phyloP scores from a whole-genome alignment of 2,329 filamentous ascomycete genomes.

The Fusarium nanum region DNA sequence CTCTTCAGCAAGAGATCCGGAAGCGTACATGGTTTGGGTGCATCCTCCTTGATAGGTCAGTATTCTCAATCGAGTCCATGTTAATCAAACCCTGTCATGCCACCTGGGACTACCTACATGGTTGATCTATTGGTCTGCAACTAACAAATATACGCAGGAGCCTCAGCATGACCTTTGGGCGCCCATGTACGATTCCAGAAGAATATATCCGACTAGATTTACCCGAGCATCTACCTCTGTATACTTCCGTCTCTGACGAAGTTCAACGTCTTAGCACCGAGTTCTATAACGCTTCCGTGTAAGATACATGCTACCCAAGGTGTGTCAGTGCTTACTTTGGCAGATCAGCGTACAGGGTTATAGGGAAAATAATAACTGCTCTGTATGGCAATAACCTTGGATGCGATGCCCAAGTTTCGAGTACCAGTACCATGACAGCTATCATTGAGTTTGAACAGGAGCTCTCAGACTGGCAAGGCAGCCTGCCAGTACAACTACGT shows the following conservation, averaged over 20 bases:
- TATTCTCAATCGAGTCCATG: rapidly evolving
- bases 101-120: background rate
- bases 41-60: conserved; percentile 29
- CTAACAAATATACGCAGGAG: conserved; percentile 1
- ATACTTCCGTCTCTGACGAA: background rate
- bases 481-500: background rate
- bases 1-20: conserved; percentile 59
- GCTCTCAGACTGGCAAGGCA: conserved; percentile 23
- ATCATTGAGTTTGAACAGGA: conserved; percentile 30
- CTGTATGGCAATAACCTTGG: conserved; percentile 34
- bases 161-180: conserved; percentile 31
- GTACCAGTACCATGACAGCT: conserved; percentile 14
- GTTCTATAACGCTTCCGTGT: conserved; percentile 34
- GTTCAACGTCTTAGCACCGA: conserved; percentile 7
- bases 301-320: rapidly evolving
- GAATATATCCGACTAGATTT: conserved; percentile 28
- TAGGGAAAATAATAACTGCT: conserved; percentile 18
- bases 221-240: background rate
- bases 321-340: rapidly evolving
- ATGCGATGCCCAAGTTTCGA: conserved; percentile 6
- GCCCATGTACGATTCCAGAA: conserved; percentile 30
- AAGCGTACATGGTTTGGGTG: conserved; percentile 58
- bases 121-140: background rate
- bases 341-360: conserved; percentile 21
- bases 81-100: background rate